Evolutionary conservation across 441 rosid genomes (phyloP).

Genomic region (Gossypium aridum): DNA sequence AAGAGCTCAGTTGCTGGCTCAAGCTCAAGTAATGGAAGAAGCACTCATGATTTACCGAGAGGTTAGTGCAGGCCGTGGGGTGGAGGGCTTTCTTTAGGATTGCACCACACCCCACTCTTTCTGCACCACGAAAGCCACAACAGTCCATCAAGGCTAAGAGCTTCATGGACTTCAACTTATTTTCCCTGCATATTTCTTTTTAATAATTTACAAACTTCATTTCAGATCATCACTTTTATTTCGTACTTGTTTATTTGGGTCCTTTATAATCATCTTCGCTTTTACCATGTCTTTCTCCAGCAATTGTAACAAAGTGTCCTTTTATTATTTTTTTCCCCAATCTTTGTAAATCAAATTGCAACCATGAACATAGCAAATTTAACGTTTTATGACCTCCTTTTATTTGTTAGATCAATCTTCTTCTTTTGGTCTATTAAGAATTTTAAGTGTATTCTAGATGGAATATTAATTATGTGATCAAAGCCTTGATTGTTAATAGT

Average conservation of each 20-base stretch:
- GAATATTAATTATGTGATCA: too few relatives aligned
- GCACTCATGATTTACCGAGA: slow-evolving; percentile 69
- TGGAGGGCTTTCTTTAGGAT: slow-evolving; percentile 75
- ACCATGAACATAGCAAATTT: neutral
- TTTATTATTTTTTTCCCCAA: neutral
- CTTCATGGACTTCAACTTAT: neutral
- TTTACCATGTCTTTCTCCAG: neutral
- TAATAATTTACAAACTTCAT: neutral
- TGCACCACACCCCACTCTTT: neutral
- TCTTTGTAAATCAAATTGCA: neutral
- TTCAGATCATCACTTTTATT: neutral
- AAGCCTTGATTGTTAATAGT: too few relatives aligned
- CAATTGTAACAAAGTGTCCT: neutral
- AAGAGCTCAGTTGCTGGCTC: slow-evolving; percentile 65
- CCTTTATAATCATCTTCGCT: neutral
- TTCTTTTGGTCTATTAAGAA: too few relatives aligned
- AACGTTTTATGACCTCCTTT: neutral
- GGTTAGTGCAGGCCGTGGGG: slow-evolving; percentile 46
- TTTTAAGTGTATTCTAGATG: too few relatives aligned
- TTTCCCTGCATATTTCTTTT: neutral
- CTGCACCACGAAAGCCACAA: neutral
- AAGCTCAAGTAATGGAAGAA: slow-evolving; percentile 90
- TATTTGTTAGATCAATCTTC: neutral
- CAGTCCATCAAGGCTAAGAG: neutral
- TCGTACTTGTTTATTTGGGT: neutral